These are phyloP conservation scores for Picea sitchensis DNA, from an alignment of 75 land plant genomes.

Conservation along the genomic window DNA sequence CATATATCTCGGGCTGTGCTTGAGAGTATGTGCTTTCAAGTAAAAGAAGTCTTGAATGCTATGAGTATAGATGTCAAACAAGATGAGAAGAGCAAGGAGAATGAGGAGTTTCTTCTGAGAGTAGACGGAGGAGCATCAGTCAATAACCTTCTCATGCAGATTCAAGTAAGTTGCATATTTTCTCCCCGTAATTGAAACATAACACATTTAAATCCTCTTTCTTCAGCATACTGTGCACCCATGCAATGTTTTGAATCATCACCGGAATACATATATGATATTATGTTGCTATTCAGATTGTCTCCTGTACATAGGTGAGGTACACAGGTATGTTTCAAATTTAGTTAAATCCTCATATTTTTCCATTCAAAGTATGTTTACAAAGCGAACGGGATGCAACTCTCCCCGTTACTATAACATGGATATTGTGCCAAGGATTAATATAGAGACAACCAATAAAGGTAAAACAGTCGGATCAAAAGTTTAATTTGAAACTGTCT, in stretches of 20 bases:
- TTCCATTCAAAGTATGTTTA: no score
- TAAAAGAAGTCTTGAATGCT: conserved; percentile 74
- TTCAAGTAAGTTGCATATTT: conserved; percentile 52
- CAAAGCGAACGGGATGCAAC: no score
- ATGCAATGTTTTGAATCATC: no score
- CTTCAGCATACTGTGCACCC: neutral
- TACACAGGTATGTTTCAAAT: no score
- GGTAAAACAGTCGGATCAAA: neutral
- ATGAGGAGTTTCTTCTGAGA: conserved; percentile 65
- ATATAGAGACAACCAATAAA: neutral
- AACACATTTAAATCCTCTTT: neutral
- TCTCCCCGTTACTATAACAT: no score
- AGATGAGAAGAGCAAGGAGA: conserved; percentile 30
- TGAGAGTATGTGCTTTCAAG: conserved; percentile 98
- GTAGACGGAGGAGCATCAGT: conserved; percentile 98
- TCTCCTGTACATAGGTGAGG: no score
- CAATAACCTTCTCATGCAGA: conserved; percentile 92
- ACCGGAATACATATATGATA: no score
- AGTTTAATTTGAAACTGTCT: no score
- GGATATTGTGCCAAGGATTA: no score
- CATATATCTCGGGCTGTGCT: conserved; percentile 88
- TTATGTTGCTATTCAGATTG: no score
- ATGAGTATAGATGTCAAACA: conserved; percentile 82
- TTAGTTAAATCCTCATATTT: no score
- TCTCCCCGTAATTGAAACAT: no score